Conservation (phyloP, 495 filamentous ascomycete genomes). For the Amniculicola lignicola region DNA sequence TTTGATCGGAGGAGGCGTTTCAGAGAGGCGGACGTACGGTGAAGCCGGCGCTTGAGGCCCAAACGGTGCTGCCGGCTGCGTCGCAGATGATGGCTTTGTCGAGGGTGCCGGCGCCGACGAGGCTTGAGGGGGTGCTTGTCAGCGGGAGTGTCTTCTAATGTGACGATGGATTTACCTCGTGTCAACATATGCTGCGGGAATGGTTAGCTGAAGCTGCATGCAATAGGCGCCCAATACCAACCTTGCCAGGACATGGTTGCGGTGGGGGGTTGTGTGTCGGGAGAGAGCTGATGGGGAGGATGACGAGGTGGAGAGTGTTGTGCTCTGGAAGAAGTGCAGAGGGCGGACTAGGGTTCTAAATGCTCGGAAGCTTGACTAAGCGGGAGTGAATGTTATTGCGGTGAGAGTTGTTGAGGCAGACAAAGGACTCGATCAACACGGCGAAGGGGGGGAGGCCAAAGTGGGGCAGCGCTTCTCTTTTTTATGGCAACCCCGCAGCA, state of each 20-base stretch:
- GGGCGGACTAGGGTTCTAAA: neutral
- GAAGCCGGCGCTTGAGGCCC: conserved; percentile 72
- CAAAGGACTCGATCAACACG: neutral
- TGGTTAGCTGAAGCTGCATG: conserved; percentile 7
- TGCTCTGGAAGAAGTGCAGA: neutral
- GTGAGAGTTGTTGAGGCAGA: conserved; percentile 23
- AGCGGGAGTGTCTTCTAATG: conserved; percentile 17
- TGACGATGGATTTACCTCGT: conserved; percentile 52
- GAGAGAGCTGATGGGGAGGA: conserved; percentile 9
- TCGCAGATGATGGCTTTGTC: conserved; percentile 87
- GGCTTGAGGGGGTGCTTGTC: conserved; percentile 48
- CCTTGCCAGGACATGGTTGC: conserved; percentile 62
- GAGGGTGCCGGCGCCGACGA: conserved; percentile 78
- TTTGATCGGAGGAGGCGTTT: neutral
- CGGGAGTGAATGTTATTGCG: neutral
- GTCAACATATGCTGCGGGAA: conserved; percentile 61
- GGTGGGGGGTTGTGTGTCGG: conserved; percentile 7
- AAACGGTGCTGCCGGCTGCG: conserved; percentile 72
- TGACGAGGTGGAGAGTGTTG: neutral
- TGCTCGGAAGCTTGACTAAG: conserved; percentile 10
- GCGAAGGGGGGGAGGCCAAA: neutral
- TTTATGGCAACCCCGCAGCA: conserved; percentile 14
- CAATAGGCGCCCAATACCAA: conserved; percentile 39
- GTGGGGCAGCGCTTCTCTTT: conserved; percentile 9
- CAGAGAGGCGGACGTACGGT: conserved; percentile 52